Percentiles rank a stretch among this genome's conserved stretches.
phyloP scores from a whole-genome alignment of 768 basidiomycete genomes.

The Hygrocybe coccinea region DNA sequence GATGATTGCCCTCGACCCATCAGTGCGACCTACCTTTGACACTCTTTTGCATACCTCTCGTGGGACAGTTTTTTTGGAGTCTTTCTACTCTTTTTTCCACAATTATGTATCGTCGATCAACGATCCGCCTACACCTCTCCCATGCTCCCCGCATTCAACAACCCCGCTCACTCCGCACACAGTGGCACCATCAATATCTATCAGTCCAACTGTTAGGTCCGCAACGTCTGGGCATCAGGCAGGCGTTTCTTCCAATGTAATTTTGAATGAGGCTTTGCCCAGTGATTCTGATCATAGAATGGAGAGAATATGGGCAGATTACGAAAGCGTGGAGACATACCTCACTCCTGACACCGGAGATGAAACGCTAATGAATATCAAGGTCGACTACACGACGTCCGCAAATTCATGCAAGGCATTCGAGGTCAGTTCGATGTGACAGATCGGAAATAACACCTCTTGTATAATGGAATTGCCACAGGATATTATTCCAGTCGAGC shows the following conservation, averaged over 20 bases:
- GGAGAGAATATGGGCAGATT: constrained; percentile 83
- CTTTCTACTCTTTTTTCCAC: constrained; percentile 92
- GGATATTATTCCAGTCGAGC: constrained; percentile 75
- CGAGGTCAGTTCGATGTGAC: constrained; percentile 42
- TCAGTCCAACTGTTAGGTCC: constrained; percentile 27
- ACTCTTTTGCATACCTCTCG: constrained; percentile 68
- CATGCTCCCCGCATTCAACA: constrained; percentile 38
- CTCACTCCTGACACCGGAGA: constrained; percentile 47
- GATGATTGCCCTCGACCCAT: constrained; percentile 84
- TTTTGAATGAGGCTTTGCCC: constrained; percentile 44
- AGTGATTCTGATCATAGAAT: constrained; percentile 82
- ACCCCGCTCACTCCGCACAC: constrained; percentile 26
- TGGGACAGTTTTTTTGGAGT: constrained; percentile 81
- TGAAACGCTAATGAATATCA: constrained; percentile 48
- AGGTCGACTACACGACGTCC: constrained; percentile 49
- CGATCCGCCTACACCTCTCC: constrained; percentile 50
- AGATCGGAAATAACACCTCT: not conserved
- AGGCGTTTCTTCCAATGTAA: constrained; percentile 20
- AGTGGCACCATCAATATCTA: constrained; percentile 32
- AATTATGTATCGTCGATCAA: constrained; percentile 81
- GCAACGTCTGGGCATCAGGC: constrained; percentile 24
- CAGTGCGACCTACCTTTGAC: constrained; percentile 76
- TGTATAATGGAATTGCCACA: constrained; percentile 27
- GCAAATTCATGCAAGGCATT: constrained; percentile 45
- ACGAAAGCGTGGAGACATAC: constrained; percentile 74